Percentiles rank a stretch among this genome's conserved stretches.
Evolutionary conservation across 2,329 filamentous ascomycete species (phyloP).

Genomic region (Diaporthe sp.): DNA sequence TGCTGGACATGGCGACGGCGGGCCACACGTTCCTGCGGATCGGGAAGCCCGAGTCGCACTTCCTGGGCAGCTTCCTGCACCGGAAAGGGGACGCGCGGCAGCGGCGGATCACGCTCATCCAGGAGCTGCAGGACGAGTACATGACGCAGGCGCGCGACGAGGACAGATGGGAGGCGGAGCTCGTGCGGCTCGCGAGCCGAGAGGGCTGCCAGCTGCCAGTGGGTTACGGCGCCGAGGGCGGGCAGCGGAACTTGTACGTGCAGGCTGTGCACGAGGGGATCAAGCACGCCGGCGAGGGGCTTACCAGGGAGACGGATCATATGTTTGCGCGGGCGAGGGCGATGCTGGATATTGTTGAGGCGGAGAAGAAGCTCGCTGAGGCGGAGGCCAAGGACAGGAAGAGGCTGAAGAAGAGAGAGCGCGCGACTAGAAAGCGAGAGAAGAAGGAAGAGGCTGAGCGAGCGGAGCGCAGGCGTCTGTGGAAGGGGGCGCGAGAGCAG

Average conservation of each 20-base stretch:
- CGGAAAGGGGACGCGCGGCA: conserved; percentile 63
- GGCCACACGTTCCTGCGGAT: conserved; percentile 76
- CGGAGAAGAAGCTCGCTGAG: conserved; percentile 54
- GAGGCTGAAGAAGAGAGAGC: conserved; percentile 45
- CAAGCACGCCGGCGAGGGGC: conserved; percentile 47
- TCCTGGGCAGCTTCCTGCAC: conserved; percentile 71
- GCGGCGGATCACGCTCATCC: conserved; percentile 54
- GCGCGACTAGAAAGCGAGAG: conserved; percentile 39
- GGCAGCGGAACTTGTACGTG: conserved; percentile 49
- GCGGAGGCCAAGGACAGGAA: conserved; percentile 48
- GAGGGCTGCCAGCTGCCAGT: conserved; percentile 44
- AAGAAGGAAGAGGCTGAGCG: conserved; percentile 27
- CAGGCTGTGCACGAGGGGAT: conserved; percentile 44
- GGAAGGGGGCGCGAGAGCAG: neutral
- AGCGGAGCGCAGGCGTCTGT: conserved; percentile 8
- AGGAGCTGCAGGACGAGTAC: conserved; percentile 57
- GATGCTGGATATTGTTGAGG: conserved; percentile 56
- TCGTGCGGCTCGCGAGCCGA: conserved; percentile 56
- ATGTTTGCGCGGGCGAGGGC: conserved; percentile 58
- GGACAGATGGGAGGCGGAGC: conserved; percentile 64
- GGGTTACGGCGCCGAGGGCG: conserved; percentile 52
- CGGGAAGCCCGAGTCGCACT: conserved; percentile 73
- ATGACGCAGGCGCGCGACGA: conserved; percentile 53
- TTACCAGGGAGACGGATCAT: conserved; percentile 54
- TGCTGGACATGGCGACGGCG: conserved; percentile 62